A percentile compares a stretch with the other conserved stretches of the same genome.
These are phyloP conservation scores for Aspergillus affinis DNA, from an alignment of 495 filamentous ascomycete species.

Conservation along the genomic window DNA sequence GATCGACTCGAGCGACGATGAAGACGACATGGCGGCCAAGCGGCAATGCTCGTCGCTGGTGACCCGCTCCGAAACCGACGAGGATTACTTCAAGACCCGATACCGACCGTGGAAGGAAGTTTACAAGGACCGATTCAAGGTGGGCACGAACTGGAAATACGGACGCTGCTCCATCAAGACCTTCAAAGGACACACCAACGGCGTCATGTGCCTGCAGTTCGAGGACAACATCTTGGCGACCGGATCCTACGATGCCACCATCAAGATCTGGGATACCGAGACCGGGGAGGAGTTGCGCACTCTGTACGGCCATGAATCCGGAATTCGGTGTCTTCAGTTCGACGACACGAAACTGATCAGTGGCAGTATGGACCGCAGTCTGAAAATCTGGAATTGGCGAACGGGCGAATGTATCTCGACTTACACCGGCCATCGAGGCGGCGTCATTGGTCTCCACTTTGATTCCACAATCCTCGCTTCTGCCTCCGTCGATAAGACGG, in stretches of 20 bases:
- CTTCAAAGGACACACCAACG: conserved; percentile 88
- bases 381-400: conserved; percentile 96
- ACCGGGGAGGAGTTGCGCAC: conserved; percentile 83
- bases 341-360: conserved; percentile 89
- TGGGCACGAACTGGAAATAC: conserved; percentile 95
- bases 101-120: conserved; percentile 89
- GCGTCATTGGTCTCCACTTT: conserved; percentile 85
- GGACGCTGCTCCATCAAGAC: conserved; percentile 78
- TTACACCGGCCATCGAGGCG: conserved; percentile 71
- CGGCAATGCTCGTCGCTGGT: conserved; percentile 35
- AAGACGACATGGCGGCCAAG: conserved; percentile 34
- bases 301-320: conserved; percentile 74
- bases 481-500: conserved; percentile 81
- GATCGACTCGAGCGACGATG: conserved; percentile 28
- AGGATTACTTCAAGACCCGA: conserved; percentile 48
- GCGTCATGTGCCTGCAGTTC: conserved; percentile 94
- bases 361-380: conserved; percentile 73
- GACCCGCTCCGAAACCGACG: conserved; percentile 29
- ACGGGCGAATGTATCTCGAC: conserved; percentile 86
- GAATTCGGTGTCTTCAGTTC: conserved; percentile 87
- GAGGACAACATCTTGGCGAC: conserved; percentile 90
- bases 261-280: conserved; percentile 95
- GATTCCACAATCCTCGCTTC: conserved; percentile 79
- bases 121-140: conserved; percentile 83
- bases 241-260: conserved; percentile 90